Evolutionary conservation across 495 filamentous ascomycete genomes (phyloP).

Genomic region (Gamarada debralockiae): DNA sequence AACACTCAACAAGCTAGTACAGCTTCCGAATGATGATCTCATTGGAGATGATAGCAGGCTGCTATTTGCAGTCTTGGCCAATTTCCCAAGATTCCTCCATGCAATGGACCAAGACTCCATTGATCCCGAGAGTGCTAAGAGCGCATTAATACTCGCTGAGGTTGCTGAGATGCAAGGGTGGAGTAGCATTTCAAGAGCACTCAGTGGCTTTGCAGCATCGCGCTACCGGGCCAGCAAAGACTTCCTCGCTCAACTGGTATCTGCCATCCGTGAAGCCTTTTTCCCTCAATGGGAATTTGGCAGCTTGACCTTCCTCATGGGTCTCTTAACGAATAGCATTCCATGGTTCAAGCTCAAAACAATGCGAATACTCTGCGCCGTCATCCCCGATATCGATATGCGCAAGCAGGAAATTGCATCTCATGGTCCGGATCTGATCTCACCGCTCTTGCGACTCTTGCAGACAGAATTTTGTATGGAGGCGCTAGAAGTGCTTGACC

Average conservation of each 20-base stretch:
- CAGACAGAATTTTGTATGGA: conserved; percentile 93
- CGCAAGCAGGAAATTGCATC: conserved; percentile 82
- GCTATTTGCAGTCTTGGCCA: conserved; percentile 80
- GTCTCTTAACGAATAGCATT: conserved; percentile 81
- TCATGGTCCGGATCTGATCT: conserved; percentile 93
- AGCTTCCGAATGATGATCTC: conserved; percentile 73
- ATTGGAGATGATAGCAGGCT: conserved; percentile 78
- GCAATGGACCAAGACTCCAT: conserved; percentile 64
- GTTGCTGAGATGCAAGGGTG: conserved; percentile 69
- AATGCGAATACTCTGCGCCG: conserved; percentile 80
- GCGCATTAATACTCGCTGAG: conserved; percentile 63
- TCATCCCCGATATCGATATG: conserved; percentile 93
- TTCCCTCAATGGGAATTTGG: conserved; percentile 81
- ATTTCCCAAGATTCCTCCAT: conserved; percentile 82
- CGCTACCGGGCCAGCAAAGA: conserved; percentile 69
- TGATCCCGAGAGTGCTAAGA: conserved; percentile 50
- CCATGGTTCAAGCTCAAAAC: conserved; percentile 89
- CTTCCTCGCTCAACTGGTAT: conserved; percentile 71
- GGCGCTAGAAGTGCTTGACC: conserved; percentile 85
- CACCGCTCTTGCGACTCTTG: conserved; percentile 82
- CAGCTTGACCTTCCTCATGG: conserved; percentile 85
- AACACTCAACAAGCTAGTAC: conserved; percentile 71
- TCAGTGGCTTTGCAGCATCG: conserved; percentile 66
- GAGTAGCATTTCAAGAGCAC: conserved; percentile 49
- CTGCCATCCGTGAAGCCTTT: conserved; percentile 72